These are phyloP conservation scores for Scleroderma bovista DNA, from an alignment of 768 basidiomycete species.

Conservation along the genomic window DNA sequence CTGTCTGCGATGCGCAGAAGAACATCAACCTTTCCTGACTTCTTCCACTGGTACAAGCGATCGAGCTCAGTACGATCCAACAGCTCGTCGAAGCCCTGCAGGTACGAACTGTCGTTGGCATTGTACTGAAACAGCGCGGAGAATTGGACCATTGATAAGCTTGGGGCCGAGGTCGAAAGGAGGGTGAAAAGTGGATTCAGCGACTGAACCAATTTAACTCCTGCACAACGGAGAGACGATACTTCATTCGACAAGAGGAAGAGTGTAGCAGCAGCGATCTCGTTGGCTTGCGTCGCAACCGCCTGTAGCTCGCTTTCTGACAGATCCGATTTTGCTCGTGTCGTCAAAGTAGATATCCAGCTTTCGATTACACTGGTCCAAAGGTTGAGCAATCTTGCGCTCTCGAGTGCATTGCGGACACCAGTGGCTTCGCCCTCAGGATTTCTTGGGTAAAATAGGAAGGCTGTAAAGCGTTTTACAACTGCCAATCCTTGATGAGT, in stretches of 20 bases:
- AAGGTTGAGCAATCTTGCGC: conserved; percentile 56
- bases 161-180: conserved; percentile 29
- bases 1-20: conserved; percentile 72
- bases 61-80: conserved; percentile 55
- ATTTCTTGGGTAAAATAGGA: conserved; percentile 66
- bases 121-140: conserved; percentile 53
- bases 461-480: conserved; percentile 58
- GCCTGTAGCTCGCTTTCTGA: conserved; percentile 37
- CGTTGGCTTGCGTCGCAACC: conserved; percentile 44
- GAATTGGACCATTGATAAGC: conserved; percentile 33
- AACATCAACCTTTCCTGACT: conserved; percentile 49
- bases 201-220: conserved; percentile 58
- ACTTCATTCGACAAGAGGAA: conserved; percentile 66
- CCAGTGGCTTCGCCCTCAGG: conserved; percentile 62
- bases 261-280: conserved; percentile 66
- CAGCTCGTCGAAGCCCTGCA: conserved; percentile 62
- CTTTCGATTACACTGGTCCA: conserved; percentile 71
- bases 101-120: conserved; percentile 38
- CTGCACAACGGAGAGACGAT: conserved; percentile 47
- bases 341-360: conserved; percentile 53
- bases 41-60: conserved; percentile 63
- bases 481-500: conserved; percentile 49
- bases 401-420: conserved; percentile 60
- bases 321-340: conserved; percentile 34
- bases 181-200: conserved; percentile 46